Percentiles rank a stretch among this genome's conserved stretches.
These are phyloP conservation scores for Penicillium expansum DNA, from an alignment of 2,329 filamentous ascomycete species.

Conservation along the genomic window DNA sequence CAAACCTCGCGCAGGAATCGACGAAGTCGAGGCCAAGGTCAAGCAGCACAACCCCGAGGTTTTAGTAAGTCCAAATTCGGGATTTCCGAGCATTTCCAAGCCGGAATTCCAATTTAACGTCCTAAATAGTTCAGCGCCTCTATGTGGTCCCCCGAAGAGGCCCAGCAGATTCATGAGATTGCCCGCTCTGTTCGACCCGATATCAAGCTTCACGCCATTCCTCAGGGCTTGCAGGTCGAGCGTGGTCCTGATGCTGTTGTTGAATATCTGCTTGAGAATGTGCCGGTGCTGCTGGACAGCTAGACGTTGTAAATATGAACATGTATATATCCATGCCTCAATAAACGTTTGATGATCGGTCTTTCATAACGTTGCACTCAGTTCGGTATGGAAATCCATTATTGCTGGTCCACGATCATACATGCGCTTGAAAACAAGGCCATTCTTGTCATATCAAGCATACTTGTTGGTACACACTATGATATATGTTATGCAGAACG, in stretches of 20 bases:
- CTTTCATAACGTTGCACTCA: not conserved
- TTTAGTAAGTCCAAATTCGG: conserved; percentile 44
- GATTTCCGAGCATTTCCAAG: conserved; percentile 8
- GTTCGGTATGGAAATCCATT: not conserved
- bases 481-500: too few species aligned
- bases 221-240: conserved; percentile 43
- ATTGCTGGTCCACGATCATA: not conserved
- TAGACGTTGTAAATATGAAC: conserved; percentile 8
- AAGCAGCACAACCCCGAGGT: conserved; percentile 54
- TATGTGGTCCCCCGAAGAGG: conserved; percentile 52
- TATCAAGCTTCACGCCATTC: conserved; percentile 45
- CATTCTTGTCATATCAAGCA: not conserved
- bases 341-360: not conserved
- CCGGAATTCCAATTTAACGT: conserved; percentile 5
- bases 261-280: conserved; percentile 42
- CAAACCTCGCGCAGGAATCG: conserved; percentile 40
- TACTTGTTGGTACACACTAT: too few species aligned
- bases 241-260: conserved; percentile 44
- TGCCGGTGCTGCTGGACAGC: conserved; percentile 39
- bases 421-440: not conserved
- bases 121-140: conserved; percentile 58
- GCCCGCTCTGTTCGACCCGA: conserved; percentile 37
- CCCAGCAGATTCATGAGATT: conserved; percentile 38
- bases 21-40: conserved; percentile 56
- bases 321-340: not conserved